Percentiles rank a stretch among this genome's conserved stretches.
phyloP scores from a whole-genome alignment of 345 rosid species.

The Populus tremula region DNA sequence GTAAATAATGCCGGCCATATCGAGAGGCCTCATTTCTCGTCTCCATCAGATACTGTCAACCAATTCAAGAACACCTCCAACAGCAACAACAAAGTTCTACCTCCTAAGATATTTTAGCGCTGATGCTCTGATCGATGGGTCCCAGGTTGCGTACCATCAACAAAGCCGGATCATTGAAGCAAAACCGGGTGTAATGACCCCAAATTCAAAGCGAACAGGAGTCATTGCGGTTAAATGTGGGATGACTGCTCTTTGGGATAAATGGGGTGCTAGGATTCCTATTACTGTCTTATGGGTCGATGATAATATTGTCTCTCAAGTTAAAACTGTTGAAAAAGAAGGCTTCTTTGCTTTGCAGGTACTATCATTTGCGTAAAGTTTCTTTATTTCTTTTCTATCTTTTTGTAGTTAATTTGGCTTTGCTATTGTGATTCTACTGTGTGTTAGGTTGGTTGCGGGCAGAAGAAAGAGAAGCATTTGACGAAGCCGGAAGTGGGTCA shows the following conservation, averaged over 20 bases:
- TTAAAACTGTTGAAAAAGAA: slow-evolving; percentile 86
- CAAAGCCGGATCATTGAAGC: slow-evolving; percentile 54
- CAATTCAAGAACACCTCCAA: slow-evolving; percentile 13
- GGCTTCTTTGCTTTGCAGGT: slow-evolving; percentile 86
- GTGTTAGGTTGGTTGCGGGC: slow-evolving; percentile 86
- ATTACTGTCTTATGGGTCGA: slow-evolving; percentile 77
- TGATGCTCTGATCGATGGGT: slow-evolving; percentile 35
- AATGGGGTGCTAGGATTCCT: slow-evolving; percentile 94
- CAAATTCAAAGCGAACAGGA: slow-evolving; percentile 67
- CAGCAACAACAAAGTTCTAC: slow-evolving; percentile 16
- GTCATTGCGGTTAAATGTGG: slow-evolving; percentile 87
- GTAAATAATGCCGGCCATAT: slow-evolving; percentile 50
- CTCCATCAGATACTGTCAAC: slow-evolving; percentile 39
- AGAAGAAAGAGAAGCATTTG: slow-evolving; percentile 91
- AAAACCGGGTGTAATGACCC: slow-evolving; percentile 56
- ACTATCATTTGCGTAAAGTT: not conserved
- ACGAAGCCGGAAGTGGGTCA: slow-evolving; percentile 91
- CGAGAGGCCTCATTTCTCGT: slow-evolving; percentile 69
- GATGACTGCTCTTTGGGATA: slow-evolving; percentile 89
- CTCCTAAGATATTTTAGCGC: slow-evolving; percentile 39
- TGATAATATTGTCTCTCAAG: slow-evolving; percentile 90
- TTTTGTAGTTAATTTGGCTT: not conserved
- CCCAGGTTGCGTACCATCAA: slow-evolving; percentile 25
- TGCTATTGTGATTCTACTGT: slow-evolving; percentile 38
- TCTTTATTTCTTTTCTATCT: not conserved